A percentile compares a stretch with the other conserved stretches of the same genome.
Evolutionary conservation across 257 asterid genomes (phyloP).

Genomic region (Nicotiana sylvestris): DNA sequence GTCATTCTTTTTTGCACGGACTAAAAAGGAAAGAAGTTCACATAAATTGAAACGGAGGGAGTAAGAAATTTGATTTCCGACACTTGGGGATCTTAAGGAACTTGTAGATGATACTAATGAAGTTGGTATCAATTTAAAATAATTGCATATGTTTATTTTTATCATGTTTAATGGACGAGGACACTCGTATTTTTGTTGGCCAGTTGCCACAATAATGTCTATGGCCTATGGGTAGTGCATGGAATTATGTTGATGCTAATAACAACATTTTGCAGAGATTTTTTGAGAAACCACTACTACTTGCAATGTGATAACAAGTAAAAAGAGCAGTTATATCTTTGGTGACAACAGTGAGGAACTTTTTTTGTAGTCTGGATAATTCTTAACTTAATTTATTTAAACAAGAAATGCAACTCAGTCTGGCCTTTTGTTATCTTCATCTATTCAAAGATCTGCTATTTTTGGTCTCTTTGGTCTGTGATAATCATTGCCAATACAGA

Average conservation of each 20-base stretch:
- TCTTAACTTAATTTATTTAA: background rate
- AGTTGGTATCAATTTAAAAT: background rate
- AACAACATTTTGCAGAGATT: background rate
- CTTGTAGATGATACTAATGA: background rate
- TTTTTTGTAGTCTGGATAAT: background rate
- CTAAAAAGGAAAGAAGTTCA: too few species aligned
- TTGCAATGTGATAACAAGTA: background rate
- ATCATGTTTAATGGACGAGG: background rate
- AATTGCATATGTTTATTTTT: background rate
- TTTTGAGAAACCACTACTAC: background rate
- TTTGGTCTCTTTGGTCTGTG: slow-evolving; percentile 3
- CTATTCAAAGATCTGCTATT: background rate
- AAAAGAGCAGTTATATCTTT: background rate
- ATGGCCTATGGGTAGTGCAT: background rate
- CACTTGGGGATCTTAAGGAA: background rate
- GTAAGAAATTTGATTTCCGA: background rate
- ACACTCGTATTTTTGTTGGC: background rate
- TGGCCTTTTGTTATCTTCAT: background rate
- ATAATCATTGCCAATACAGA: background rate
- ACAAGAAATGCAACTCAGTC: background rate
- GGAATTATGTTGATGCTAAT: background rate
- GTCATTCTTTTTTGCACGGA: too few species aligned
- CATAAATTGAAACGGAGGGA: too few species aligned
- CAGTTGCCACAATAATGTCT: background rate
- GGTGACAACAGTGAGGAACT: background rate